These are phyloP conservation scores for Fusarium azukiicola DNA, from an alignment of 2,329 filamentous ascomycete species.

Conservation along the genomic window DNA sequence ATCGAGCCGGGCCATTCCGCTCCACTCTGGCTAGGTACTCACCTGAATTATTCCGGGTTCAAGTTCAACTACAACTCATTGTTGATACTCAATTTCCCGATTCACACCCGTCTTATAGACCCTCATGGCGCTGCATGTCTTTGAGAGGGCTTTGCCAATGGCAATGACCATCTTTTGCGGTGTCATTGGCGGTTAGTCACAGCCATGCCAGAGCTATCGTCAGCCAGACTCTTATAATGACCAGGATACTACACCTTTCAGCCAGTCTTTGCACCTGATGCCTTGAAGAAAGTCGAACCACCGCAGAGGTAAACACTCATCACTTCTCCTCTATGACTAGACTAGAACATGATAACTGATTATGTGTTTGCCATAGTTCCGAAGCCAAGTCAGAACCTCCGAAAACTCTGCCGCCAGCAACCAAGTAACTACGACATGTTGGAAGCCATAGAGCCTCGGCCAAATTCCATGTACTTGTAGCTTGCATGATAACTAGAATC, in stretches of 20 bases:
- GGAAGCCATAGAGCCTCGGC: neutral
- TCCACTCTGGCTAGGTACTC: slow-evolving; percentile 8
- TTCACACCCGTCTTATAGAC: neutral
- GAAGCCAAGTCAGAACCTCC: slow-evolving; percentile 30
- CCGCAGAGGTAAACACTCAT: slow-evolving; percentile 34
- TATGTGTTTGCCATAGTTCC: slow-evolving; percentile 21
- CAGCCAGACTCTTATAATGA: slow-evolving; percentile 30
- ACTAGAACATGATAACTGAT: no score
- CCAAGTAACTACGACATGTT: slow-evolving; percentile 28
- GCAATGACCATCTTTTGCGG: slow-evolving; percentile 63
- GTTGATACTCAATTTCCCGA: neutral
- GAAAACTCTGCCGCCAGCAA: slow-evolving; percentile 35
- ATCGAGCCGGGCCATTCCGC: slow-evolving; percentile 24
- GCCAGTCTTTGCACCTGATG: slow-evolving; percentile 57
- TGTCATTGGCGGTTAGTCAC: slow-evolving; percentile 60
- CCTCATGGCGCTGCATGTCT: slow-evolving; percentile 55
- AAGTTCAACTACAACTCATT: neutral
- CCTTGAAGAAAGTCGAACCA: slow-evolving; percentile 29
- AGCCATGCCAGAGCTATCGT: neutral
- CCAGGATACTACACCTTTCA: slow-evolving; percentile 64
- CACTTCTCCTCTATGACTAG: no score
- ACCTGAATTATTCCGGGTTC: slow-evolving; percentile 30
- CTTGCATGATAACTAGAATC: slow-evolving; percentile 9
- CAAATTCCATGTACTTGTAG: neutral
- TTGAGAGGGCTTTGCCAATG: slow-evolving; percentile 60